Conservation (phyloP, 1,139 yeast genomes). For the Geotrichum histeridarum region DNA sequence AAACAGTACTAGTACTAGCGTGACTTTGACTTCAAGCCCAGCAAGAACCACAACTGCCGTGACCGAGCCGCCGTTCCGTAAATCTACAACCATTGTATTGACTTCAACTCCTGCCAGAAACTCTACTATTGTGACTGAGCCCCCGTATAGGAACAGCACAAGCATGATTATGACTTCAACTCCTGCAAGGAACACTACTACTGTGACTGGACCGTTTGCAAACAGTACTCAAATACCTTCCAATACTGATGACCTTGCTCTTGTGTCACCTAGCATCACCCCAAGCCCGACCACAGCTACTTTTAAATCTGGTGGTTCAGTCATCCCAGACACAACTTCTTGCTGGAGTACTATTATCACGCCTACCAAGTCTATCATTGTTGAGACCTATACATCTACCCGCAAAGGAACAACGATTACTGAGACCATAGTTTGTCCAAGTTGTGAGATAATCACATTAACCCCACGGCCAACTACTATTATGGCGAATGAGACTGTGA, state of each 20-base stretch:
- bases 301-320: not conserved
- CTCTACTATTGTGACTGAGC: not conserved
- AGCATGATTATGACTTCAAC: not conserved
- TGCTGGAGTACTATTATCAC: not conserved
- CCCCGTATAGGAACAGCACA: too few species aligned
- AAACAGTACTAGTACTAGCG: not conserved
- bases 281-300: not conserved
- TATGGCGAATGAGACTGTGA: not conserved
- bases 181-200: not conserved
- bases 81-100: not conserved
- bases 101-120: not conserved
- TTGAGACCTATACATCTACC: constrained; percentile 6
- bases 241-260: not conserved
- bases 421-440: constrained; percentile 4
- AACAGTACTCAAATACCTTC: not conserved
- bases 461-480: constrained; percentile 6
- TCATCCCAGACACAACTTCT: not conserved
- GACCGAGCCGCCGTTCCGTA: not conserved
- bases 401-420: not conserved
- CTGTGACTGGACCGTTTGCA: not conserved
- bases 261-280: not conserved
- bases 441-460: constrained; percentile 5
- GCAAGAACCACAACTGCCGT: not conserved
- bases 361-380: constrained; percentile 7
- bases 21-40: not conserved